Evolutionary conservation across 1,284 basidiomycete genomes (phyloP).

Genomic region (Ustilago lituana): DNA sequence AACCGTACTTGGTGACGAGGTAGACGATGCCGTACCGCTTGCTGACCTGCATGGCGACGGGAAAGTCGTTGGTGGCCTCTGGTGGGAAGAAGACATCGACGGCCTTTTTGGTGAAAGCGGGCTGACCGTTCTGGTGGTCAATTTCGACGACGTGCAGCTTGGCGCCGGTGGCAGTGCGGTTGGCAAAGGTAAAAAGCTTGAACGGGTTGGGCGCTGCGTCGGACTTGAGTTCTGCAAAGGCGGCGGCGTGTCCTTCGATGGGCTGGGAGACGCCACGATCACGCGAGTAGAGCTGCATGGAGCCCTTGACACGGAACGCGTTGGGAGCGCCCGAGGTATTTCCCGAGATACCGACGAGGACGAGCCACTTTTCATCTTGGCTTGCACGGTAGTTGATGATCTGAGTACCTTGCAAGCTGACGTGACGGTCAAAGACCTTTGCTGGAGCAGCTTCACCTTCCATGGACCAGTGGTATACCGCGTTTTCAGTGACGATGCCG

Average conservation of each 20-base stretch:
- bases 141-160: slow-evolving; percentile 99
- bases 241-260: slow-evolving; percentile 97
- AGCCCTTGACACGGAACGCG: slow-evolving; percentile 69
- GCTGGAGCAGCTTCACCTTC: slow-evolving; percentile 77
- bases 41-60: slow-evolving; percentile 99
- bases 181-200: slow-evolving; percentile 95
- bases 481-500: slow-evolving; percentile 92
- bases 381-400: slow-evolving; percentile 98
- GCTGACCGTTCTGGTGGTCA: slow-evolving; percentile 92
- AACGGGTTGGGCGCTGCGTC: slow-evolving; percentile 58
- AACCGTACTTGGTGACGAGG: slow-evolving; percentile 98
- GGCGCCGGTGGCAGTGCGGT: slow-evolving; percentile 92
- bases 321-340: slow-evolving; percentile 82
- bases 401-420: slow-evolving; percentile 90
- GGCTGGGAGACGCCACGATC: slow-evolving; percentile 93
- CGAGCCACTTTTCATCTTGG: slow-evolving; percentile 95
- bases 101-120: slow-evolving; percentile 96
- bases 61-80: slow-evolving; percentile 98
- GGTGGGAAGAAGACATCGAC: slow-evolving; percentile 99
- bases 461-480: slow-evolving; percentile 94
- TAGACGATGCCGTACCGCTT: slow-evolving; percentile 97
- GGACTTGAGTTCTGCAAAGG: slow-evolving; percentile 87
- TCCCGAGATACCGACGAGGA: slow-evolving; percentile 93
- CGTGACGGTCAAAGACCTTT: slow-evolving; percentile 96
- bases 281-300: slow-evolving; percentile 95